Base-by-base conservation (phyloP, 805 yeast species). In the Candida khao-thaluensis region DNA sequence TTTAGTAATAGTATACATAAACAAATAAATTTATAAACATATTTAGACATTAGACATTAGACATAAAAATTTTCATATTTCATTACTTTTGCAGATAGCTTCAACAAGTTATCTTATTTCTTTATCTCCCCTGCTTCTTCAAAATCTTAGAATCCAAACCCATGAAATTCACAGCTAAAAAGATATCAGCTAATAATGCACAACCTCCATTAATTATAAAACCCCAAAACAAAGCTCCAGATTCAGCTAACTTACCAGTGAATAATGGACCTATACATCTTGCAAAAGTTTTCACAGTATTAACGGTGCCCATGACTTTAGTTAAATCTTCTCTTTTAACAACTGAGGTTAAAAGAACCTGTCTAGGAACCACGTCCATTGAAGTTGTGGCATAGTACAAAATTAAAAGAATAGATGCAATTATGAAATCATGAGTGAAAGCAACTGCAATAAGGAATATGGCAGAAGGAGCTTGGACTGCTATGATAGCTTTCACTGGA, bases 361-460 rank as follows among this genome's bases (percentile, higher is more conserved):
- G 96, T 37, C 97, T 75, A 5, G 96, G 96, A 2, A 88, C 93
- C 20, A 88, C 95, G 56, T 89, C 97, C 90, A 89, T 87, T 1
- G 90, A 78, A 2, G 81, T 70, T 0, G 87, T 77, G 2, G 81
- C 63, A 43, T 79, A 80, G 47, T 85, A 78, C 17, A 75, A 55
- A 15, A 81, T 48, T 23, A 84, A 65, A 5, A 78, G 59, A 0
- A 63, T 39, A 18, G 84, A 69, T 0, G 91, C 84, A 8, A 79
- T 66, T 1, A 48, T 15, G 25, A 54, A 57, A 5, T 55, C 49
- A 6, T 30, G 15, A 15, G 50, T 41, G n/a, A 55, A 45, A 0
- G 66, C 60, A 21, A 66, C 52, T 10, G 69, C 35, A 2, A 77
- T 68, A 50, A 81, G 75, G 43, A 85, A 77, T 0, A 79, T 39